phyloP scores from a whole-genome alignment of 2,329 filamentous ascomycete genomes.

The Alternaria postmessia region DNA sequence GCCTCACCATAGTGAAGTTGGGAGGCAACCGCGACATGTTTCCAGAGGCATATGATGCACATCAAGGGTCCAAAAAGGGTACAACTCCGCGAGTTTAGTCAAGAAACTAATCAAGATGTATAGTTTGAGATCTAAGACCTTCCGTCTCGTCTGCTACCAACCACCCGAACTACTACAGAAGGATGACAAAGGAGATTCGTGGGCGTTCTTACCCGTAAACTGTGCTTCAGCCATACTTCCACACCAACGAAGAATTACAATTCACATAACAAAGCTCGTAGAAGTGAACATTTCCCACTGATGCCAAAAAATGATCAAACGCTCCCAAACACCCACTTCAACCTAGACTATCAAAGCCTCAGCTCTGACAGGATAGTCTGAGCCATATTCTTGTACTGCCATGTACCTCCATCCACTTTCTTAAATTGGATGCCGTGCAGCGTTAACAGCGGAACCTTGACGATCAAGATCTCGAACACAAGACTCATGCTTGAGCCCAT shows the following conservation, averaged over 20 bases:
- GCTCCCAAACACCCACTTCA: slow-evolving; percentile 3
- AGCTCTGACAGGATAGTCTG: slow-evolving; percentile 91
- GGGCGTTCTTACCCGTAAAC: slow-evolving; percentile 18
- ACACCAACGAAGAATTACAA: slow-evolving; percentile 15
- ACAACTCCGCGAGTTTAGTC: background rate
- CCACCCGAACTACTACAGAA: slow-evolving; percentile 6
- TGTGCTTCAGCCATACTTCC: slow-evolving; percentile 6
- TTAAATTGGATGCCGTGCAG: slow-evolving; percentile 98
- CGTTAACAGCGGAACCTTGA: slow-evolving; percentile 92
- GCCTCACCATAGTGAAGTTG: background rate
- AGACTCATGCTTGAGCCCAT: slow-evolving; percentile 84
- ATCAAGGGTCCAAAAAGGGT: background rate
- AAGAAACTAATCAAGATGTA: slow-evolving; percentile 2
- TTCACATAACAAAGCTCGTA: slow-evolving; percentile 13
- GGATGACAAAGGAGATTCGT: slow-evolving; percentile 46
- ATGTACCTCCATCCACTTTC: slow-evolving; percentile 91
- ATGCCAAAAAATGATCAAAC: slow-evolving; percentile 9
- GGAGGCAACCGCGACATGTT: background rate
- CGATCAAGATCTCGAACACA: slow-evolving; percentile 94
- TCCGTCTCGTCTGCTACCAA: slow-evolving; percentile 6
- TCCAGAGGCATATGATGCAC: background rate
- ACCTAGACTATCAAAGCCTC: slow-evolving; percentile 16
- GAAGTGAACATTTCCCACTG: slow-evolving; percentile 7
- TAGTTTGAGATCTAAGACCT: slow-evolving; percentile 8
- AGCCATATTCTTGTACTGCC: slow-evolving; percentile 99